These are phyloP conservation scores for Prunus kanzakura DNA, from an alignment of 306 rosid species.

Conservation along the genomic window DNA sequence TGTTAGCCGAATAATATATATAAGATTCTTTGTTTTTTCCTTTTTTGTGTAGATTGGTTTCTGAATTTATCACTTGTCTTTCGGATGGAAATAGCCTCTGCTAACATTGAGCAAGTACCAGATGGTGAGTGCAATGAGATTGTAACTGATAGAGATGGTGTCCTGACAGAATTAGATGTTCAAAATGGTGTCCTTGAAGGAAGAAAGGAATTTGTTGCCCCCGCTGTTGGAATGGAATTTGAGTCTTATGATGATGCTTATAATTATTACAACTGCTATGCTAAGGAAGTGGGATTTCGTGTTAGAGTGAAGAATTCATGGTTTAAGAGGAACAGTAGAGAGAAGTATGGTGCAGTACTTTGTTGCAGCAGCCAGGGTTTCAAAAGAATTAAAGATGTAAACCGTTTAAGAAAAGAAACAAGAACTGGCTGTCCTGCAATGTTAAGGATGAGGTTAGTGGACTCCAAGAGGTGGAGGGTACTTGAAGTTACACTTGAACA, in stretches of 20 bases:
- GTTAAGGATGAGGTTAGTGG: slow-evolving; percentile 86
- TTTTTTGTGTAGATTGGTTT: neutral
- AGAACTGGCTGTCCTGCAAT: slow-evolving; percentile 98
- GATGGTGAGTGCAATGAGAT: slow-evolving; percentile 53
- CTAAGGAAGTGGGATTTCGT: slow-evolving; percentile 87
- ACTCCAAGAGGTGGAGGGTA: slow-evolving; percentile 88
- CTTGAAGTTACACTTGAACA: slow-evolving; percentile 83
- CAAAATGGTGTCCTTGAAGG: slow-evolving; percentile 52
- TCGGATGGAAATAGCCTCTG: slow-evolving; percentile 67
- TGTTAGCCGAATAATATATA: neutral
- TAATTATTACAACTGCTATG: slow-evolving; percentile 85
- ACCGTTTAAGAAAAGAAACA: slow-evolving; percentile 84
- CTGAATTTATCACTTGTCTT: slow-evolving; percentile 12
- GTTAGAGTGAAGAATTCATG: slow-evolving; percentile 96
- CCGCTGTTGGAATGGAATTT: slow-evolving; percentile 94
- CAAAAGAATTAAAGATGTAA: slow-evolving; percentile 83
- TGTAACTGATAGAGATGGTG: slow-evolving; percentile 48
- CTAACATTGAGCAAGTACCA: slow-evolving; percentile 43
- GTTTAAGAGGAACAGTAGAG: slow-evolving; percentile 92
- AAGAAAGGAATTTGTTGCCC: slow-evolving; percentile 67
- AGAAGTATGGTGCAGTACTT: slow-evolving; percentile 94
- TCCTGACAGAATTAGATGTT: slow-evolving; percentile 44
- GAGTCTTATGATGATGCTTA: slow-evolving; percentile 95
- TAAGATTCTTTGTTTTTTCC: neutral
- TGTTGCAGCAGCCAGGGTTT: slow-evolving; percentile 99